Base-by-base conservation (phyloP, 495 filamentous ascomycete species). In the Aspergillus saccharolyticus region DNA sequence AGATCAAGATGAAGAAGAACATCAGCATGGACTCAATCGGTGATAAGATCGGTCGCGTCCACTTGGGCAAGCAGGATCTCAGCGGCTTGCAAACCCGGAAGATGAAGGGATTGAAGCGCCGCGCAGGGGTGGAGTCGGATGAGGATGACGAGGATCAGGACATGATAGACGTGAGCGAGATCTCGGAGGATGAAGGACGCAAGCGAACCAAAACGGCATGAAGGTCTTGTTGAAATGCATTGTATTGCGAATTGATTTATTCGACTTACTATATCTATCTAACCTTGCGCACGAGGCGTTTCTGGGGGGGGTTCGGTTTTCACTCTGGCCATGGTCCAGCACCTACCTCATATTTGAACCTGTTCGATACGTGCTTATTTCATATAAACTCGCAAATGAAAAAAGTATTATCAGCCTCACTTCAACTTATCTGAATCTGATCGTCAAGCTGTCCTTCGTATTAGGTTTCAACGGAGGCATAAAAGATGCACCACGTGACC, bases 21-120 rank as follows among this genome's bases (percentile, higher is more conserved):
- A 85, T 97, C 60, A 78, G 81, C 57, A 96, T 88, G 60, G 93
- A 97, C 69, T 73, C 86, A 44, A 87, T 98, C 59, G 94, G 95
- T 68, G 95, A 98, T 69, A 97, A 97, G 83, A 76, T 97, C 53
- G 94, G 95, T 53, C 83, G 91, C 55, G 90, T 98, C 54, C 95
- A 98, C 75, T 72, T 94, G 24, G 90, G 88, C 67, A 91, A 89
- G 79, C 90, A 97, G 73, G 93, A 97, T 75, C 79, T 98, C 39
- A 79, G 77, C 57, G 81, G 86, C 58, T 70, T 98, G 73, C 94
- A 97, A 83, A 96, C 90, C 46, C 83, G 94, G 67, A 98, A 98
- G 85, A 97, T 98, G 92, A 98, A 98, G 84, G 94, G 94, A 56
- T 72, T 98, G 61, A 97, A 97, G 83, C 79, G 95, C 51, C 80